A percentile compares a stretch with the other conserved stretches of the same genome.
These are phyloP conservation scores for Penicillium janthinellum DNA, from an alignment of 2,329 filamentous ascomycete species.

Conservation along the genomic window DNA sequence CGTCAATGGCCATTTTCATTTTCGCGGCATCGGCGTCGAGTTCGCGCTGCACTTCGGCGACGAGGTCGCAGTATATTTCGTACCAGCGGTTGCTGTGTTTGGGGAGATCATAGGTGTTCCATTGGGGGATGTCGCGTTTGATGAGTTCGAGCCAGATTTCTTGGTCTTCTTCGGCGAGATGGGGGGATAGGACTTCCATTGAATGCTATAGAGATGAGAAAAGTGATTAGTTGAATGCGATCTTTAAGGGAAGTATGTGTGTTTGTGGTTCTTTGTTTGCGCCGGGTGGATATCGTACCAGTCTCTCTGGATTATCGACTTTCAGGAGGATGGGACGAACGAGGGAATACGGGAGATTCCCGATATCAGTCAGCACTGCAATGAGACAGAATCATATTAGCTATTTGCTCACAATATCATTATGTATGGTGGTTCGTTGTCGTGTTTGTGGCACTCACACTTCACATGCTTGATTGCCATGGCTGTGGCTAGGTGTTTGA, in stretches of 20 bases:
- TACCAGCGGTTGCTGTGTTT: slow-evolving; percentile 72
- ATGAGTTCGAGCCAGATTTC: slow-evolving; percentile 83
- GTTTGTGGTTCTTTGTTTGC: neutral
- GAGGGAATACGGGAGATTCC: slow-evolving; percentile 67
- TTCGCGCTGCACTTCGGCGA: slow-evolving; percentile 59
- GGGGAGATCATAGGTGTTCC: slow-evolving; percentile 66
- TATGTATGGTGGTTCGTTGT: neutral
- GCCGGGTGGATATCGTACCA: slow-evolving; percentile 53
- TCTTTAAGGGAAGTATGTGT: neutral
- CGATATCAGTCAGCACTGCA: slow-evolving; percentile 67
- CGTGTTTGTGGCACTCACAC: slow-evolving; percentile 28
- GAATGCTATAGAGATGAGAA: slow-evolving; percentile 41
- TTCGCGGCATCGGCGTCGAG: slow-evolving; percentile 60
- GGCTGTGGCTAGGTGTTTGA: slow-evolving; percentile 39
- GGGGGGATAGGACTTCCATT: slow-evolving; percentile 75
- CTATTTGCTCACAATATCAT: neutral
- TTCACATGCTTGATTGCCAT: slow-evolving; percentile 42
- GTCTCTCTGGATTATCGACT: slow-evolving; percentile 72
- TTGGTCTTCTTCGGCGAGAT: slow-evolving; percentile 68
- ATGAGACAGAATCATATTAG: neutral
- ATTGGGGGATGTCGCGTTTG: slow-evolving; percentile 71
- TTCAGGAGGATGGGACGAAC: slow-evolving; percentile 69
- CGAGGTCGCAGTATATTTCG: slow-evolving; percentile 72
- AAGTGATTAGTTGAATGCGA: neutral
- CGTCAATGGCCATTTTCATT: slow-evolving; percentile 60